phyloP scores from a whole-genome alignment of 805 yeast species.

The Wickerhamiella musiphila region DNA sequence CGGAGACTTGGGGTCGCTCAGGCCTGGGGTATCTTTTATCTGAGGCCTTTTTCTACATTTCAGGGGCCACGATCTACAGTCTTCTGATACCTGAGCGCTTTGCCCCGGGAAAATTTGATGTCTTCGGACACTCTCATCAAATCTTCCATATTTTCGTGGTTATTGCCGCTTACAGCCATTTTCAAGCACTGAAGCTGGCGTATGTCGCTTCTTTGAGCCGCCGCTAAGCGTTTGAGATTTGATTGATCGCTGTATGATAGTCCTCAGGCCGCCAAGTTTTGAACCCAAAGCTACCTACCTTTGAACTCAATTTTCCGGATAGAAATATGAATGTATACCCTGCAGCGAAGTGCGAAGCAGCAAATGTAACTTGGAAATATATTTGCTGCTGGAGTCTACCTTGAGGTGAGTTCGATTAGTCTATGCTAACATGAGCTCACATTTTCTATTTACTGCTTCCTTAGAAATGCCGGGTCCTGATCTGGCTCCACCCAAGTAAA shows the following conservation, averaged over 20 bases:
- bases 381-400: too few species aligned
- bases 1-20: conserved; percentile 32
- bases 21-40: conserved; percentile 42
- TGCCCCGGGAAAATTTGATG: conserved; percentile 45
- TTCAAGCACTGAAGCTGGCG: conserved; percentile 40
- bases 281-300: not conserved
- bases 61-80: conserved; percentile 71
- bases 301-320: too few species aligned
- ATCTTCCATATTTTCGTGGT: conserved; percentile 67
- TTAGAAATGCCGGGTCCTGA: too few species aligned
- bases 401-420: too few species aligned
- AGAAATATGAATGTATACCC: too few species aligned
- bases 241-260: not conserved
- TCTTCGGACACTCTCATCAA: conserved; percentile 72
- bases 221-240: not conserved
- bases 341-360: not conserved
- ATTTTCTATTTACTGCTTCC: too few species aligned
- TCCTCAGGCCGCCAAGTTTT: not conserved
- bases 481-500: too few species aligned
- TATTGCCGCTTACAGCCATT: conserved; percentile 57
- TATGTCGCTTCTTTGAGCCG: conserved; percentile 23
- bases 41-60: conserved; percentile 61
- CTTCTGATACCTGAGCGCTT: conserved; percentile 59
- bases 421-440: too few species aligned
- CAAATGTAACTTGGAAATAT: too few species aligned